Conservation (phyloP, 106 monocot genomes). For the Chionographis japonica region DNA sequence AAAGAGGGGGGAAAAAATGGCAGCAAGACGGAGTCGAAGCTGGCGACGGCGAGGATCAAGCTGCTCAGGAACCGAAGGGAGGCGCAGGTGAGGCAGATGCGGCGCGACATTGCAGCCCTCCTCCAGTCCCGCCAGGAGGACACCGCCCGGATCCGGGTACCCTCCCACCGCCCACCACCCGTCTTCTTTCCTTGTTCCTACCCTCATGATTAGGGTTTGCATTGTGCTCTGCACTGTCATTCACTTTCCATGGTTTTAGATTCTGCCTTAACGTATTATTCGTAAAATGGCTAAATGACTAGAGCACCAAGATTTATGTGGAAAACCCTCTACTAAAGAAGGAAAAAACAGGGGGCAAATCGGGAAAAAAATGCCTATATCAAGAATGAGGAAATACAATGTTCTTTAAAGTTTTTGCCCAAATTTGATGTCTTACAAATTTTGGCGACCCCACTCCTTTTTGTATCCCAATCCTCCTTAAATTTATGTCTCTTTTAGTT, state of each 20-base stretch:
- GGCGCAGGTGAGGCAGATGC: slow-evolving; percentile 74
- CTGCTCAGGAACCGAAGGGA: slow-evolving; percentile 86
- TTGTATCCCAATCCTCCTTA: too few relatives aligned
- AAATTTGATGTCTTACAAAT: too few relatives aligned
- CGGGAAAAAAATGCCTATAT: too few relatives aligned
- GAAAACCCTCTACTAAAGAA: too few relatives aligned
- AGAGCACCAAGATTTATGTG: too few relatives aligned
- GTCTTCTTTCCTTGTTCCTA: neutral
- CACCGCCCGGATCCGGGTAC: slow-evolving; percentile 83
- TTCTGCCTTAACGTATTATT: too few relatives aligned
- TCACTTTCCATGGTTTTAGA: neutral
- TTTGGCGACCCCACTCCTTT: too few relatives aligned
- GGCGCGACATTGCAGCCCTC: slow-evolving; percentile 73
- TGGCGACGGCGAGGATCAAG: slow-evolving; percentile 92
- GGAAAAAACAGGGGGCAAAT: too few relatives aligned
- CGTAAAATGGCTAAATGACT: too few relatives aligned
- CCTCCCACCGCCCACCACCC: neutral
- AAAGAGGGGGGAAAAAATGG: neutral
- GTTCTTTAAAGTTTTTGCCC: too few relatives aligned
- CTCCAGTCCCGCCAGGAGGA: slow-evolving; percentile 58
- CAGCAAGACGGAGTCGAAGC: slow-evolving; percentile 82
- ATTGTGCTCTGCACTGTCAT: neutral
- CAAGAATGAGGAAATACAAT: too few relatives aligned
- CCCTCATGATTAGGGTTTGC: neutral
- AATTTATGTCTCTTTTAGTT: too few relatives aligned